Conservation (phyloP, 768 basidiomycete genomes). For the Kwoniella sp. region DNA sequence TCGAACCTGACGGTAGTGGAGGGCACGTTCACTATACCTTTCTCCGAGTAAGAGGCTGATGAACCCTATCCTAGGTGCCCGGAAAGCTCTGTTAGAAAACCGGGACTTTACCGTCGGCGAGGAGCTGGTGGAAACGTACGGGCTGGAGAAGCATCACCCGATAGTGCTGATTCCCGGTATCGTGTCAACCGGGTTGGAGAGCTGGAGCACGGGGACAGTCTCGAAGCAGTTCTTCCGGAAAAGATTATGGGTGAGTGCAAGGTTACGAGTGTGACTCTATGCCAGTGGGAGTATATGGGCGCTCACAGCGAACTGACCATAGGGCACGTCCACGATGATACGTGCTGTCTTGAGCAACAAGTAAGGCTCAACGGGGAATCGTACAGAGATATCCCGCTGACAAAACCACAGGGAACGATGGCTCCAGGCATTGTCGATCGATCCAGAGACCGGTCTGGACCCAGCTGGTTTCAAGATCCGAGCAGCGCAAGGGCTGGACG, state of each 20-base stretch:
- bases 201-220: conserved; percentile 84
- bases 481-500: conserved; percentile 86
- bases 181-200: conserved; percentile 86
- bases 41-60: not conserved
- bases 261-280: conserved; percentile 50
- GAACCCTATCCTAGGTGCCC: conserved; percentile 23
- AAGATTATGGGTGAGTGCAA: conserved; percentile 60
- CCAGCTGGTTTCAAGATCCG: conserved; percentile 78
- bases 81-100: conserved; percentile 40
- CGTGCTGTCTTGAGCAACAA: conserved; percentile 65
- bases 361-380: conserved; percentile 35
- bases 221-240: conserved; percentile 89
- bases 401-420: conserved; percentile 58
- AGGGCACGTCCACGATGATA: conserved; percentile 49
- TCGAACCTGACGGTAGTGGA: conserved; percentile 43
- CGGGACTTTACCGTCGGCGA: conserved; percentile 49
- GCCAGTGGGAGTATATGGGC: not conserved
- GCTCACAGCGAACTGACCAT: not conserved
- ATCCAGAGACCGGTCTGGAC: conserved; percentile 86
- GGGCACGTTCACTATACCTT: conserved; percentile 8
- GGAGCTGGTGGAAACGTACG: conserved; percentile 33
- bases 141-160: conserved; percentile 63
- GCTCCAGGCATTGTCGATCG: conserved; percentile 85
- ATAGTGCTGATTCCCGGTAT: conserved; percentile 85
- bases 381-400: not conserved